Percentiles rank a stretch among this genome's conserved stretches.
Evolutionary conservation across 208 protist species (phyloP).

Genomic region (Trypanosoma rangeli): DNA sequence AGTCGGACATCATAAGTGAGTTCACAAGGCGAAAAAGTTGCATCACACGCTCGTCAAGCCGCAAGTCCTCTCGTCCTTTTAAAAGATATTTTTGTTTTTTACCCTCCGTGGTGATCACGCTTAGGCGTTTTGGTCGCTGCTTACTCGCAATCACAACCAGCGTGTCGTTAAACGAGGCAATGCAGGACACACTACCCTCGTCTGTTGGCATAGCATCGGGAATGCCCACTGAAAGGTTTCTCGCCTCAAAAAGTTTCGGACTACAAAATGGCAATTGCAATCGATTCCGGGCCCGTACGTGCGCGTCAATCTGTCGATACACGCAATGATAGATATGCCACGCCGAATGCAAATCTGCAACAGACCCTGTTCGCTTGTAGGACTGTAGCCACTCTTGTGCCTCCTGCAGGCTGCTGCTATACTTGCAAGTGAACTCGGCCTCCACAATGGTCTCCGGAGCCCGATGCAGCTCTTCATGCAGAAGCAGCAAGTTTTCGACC

Average conservation of each 20-base stretch:
- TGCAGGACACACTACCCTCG: slow-evolving; percentile 84
- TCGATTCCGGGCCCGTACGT: slow-evolving; percentile 56
- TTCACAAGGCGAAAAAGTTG: slow-evolving; percentile 99
- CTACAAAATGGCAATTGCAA: slow-evolving; percentile 78
- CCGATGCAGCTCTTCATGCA: slow-evolving; percentile 95
- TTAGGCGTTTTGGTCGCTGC: slow-evolving; percentile 98
- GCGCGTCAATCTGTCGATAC: slow-evolving; percentile 75
- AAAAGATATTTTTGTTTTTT: slow-evolving; percentile 97
- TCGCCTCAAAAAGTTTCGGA: slow-evolving; percentile 78
- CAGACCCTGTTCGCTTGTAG: slow-evolving; percentile 51
- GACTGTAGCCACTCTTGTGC: slow-evolving; percentile 72
- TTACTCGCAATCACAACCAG: slow-evolving; percentile 98
- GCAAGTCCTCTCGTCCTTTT: slow-evolving; percentile 98
- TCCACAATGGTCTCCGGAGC: slow-evolving; percentile 94
- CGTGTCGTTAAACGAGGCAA: slow-evolving; percentile 89
- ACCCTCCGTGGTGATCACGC: slow-evolving; percentile 95
- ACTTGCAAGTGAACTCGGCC: slow-evolving; percentile 90
- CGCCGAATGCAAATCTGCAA: slow-evolving; percentile 77
- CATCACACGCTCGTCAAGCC: slow-evolving; percentile 99
- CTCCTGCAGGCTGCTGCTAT: slow-evolving; percentile 55
- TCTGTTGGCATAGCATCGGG: slow-evolving; percentile 85
- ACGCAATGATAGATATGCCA: slow-evolving; percentile 87
- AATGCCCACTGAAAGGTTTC: slow-evolving; percentile 73
- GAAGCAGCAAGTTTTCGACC: slow-evolving; percentile 90
- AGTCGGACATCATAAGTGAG: slow-evolving; percentile 94